Conservation (phyloP, 192 early-diverging fungal genomes). For the Linnemannia elongata region DNA sequence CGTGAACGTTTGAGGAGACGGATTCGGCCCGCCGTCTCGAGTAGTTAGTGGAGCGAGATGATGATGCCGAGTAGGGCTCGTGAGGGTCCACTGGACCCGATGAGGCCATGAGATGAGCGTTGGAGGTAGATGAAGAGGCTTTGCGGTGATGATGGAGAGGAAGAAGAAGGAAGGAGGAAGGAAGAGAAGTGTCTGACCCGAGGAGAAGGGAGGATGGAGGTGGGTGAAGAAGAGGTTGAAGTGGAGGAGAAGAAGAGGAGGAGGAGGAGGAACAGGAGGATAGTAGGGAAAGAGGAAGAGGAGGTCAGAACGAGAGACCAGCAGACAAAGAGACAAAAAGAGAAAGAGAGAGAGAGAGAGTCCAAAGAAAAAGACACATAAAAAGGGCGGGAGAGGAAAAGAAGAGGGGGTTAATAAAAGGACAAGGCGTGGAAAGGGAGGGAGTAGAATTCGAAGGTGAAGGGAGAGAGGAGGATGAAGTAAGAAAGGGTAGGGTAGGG, state of each 20-base stretch:
- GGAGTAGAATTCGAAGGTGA: background rate
- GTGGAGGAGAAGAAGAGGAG: background rate
- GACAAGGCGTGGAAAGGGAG: background rate
- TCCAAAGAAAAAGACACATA: background rate
- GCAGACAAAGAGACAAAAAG: background rate
- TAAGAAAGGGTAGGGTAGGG: background rate
- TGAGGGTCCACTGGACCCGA: constrained; percentile 18
- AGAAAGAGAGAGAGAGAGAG: background rate
- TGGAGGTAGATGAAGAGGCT: background rate
- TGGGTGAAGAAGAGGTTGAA: background rate
- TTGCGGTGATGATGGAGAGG: background rate
- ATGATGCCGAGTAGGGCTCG: constrained; percentile 10
- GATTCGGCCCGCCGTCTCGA: constrained; percentile 26
- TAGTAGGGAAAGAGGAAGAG: background rate
- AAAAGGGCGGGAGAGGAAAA: background rate
- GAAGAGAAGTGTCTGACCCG: background rate
- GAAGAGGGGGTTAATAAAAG: background rate
- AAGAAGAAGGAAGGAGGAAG: background rate
- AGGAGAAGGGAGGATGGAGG: background rate
- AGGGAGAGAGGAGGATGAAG: background rate
- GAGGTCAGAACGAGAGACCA: background rate
- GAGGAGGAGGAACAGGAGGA: background rate
- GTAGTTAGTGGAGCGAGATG: constrained; percentile 5
- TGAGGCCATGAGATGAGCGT: constrained; percentile 22
- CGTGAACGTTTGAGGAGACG: constrained; percentile 15